Percentiles rank a stretch among this genome's conserved stretches.
These are phyloP conservation scores for Endocladia muricata DNA, from an alignment of 31 red algal genomes.

Conservation along the genomic window DNA sequence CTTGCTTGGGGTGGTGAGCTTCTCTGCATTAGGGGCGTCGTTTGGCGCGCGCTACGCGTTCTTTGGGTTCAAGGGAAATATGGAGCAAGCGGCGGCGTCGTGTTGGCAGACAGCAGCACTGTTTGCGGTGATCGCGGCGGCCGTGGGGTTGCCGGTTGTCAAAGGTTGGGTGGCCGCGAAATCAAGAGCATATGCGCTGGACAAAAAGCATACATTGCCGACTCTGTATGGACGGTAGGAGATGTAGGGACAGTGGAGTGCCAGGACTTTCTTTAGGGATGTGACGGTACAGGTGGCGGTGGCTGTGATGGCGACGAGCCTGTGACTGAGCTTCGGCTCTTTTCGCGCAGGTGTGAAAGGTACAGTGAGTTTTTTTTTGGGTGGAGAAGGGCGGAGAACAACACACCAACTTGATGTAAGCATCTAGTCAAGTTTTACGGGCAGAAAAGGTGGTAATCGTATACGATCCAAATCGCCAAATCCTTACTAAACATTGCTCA, in stretches of 20 bases:
- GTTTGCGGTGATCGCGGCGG: conserved; percentile 41
- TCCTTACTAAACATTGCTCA: no score
- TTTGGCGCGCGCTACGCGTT: conserved; percentile 59
- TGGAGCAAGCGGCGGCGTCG: conserved; percentile 58
- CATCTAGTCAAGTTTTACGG: no score
- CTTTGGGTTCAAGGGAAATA: conserved; percentile 65
- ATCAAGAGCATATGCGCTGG: conserved; percentile 16
- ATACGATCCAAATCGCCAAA: no score
- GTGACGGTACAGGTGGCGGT: no score
- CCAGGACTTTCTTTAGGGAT: no score
- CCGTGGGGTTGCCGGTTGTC: conserved; percentile 33
- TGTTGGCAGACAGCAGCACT: conserved; percentile 57
- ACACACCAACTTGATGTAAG: no score
- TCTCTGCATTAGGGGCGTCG: conserved; percentile 33
- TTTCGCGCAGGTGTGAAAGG: no score
- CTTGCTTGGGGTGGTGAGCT: conserved; percentile 38
- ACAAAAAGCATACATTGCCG: conserved; percentile 50
- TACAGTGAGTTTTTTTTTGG: no score
- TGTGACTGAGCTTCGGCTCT: no score
- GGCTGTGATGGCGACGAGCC: no score
- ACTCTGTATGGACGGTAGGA: conserved; percentile 18
- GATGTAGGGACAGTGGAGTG: neutral
- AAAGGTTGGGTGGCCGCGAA: conserved; percentile 5
- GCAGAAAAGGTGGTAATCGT: no score
- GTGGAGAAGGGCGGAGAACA: no score